Percentiles rank a stretch among this genome's conserved stretches.
phyloP scores from a whole-genome alignment of 164 flowering plant genomes.

The Piper betle region DNA sequence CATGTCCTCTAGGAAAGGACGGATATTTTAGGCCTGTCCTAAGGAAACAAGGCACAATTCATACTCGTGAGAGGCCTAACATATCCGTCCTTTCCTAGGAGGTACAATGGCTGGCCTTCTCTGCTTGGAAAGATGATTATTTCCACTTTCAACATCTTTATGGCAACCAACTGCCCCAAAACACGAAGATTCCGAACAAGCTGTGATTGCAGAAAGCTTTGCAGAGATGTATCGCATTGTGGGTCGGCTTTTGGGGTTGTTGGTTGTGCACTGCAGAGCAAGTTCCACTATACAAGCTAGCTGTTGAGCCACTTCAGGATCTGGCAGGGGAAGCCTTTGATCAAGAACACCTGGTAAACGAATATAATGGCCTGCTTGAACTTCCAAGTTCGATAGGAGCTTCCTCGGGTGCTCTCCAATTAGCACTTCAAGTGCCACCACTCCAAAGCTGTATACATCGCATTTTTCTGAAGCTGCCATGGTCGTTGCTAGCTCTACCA shows the following conservation, averaged over 20 bases:
- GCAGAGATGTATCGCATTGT: slow-evolving; percentile 9
- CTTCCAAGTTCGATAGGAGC: slow-evolving; percentile 1
- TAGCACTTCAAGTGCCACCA: slow-evolving; percentile 6
- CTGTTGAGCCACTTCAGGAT: slow-evolving; percentile 4
- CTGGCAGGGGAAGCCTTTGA: slow-evolving; percentile 11
- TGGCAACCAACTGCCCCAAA: no score
- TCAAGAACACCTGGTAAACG: slow-evolving; percentile 6
- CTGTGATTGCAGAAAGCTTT: slow-evolving; percentile 3
- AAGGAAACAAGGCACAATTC: no score
- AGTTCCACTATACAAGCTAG: slow-evolving; percentile 2
- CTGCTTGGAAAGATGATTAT: no score
- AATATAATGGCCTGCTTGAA: not conserved
- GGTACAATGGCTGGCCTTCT: no score
- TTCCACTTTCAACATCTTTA: no score
- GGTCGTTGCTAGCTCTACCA: slow-evolving; percentile 9
- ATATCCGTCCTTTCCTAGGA: no score
- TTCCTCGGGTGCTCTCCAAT: slow-evolving; percentile 14
- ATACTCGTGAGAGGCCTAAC: no score
- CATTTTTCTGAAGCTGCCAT: slow-evolving; percentile 8
- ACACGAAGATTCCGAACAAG: no score
- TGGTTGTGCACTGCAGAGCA: slow-evolving; percentile 9
- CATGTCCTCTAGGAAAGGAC: no score
- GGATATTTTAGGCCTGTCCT: no score
- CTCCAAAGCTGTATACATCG: slow-evolving; percentile 13
- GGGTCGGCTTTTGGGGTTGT: slow-evolving; percentile 11